Percentiles rank a stretch among this genome's conserved stretches.
Evolutionary conservation across 345 rosid genomes (phyloP).

Genomic region (Hypericum androsaemum): DNA sequence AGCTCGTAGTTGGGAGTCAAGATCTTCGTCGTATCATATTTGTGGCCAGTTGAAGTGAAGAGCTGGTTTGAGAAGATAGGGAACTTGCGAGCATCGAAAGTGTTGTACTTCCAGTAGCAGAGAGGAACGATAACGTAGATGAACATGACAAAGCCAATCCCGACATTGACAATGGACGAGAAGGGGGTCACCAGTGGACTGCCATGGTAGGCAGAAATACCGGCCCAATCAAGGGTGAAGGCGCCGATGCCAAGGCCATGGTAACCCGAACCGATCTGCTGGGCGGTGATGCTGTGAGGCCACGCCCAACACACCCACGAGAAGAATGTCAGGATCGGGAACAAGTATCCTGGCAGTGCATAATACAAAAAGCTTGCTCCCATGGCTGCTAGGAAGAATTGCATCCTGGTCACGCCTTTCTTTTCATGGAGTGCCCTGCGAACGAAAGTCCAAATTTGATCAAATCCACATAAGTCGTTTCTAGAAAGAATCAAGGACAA

Average conservation of each 20-base stretch:
- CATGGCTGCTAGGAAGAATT: slow-evolving; percentile 56
- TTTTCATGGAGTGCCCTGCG: slow-evolving; percentile 91
- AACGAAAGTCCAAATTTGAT: no score
- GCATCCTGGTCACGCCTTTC: slow-evolving; percentile 65
- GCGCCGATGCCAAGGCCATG: slow-evolving; percentile 95
- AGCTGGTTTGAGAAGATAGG: slow-evolving; percentile 89
- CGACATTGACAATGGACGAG: slow-evolving; percentile 82
- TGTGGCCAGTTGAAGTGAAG: slow-evolving; percentile 59
- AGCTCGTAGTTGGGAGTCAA: slow-evolving; percentile 61
- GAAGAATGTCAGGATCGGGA: slow-evolving; percentile 86
- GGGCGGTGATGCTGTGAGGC: slow-evolving; percentile 88
- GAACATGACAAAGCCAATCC: slow-evolving; percentile 85
- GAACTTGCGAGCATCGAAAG: slow-evolving; percentile 75
- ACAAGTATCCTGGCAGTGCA: slow-evolving; percentile 76
- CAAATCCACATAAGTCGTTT: no score
- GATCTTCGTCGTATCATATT: slow-evolving; percentile 79
- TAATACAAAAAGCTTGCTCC: slow-evolving; percentile 73
- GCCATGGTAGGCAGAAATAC: slow-evolving; percentile 98
- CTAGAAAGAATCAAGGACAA: background rate
- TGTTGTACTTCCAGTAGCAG: slow-evolving; percentile 89
- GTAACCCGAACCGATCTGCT: slow-evolving; percentile 93
- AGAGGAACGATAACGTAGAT: slow-evolving; percentile 82
- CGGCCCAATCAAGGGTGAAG: slow-evolving; percentile 96
- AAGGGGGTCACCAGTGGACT: slow-evolving; percentile 93
- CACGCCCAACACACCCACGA: slow-evolving; percentile 96